These are phyloP conservation scores for Groenewaldozyma salmanticensis DNA, from an alignment of 805 yeast genomes.

Conservation along the genomic window DNA sequence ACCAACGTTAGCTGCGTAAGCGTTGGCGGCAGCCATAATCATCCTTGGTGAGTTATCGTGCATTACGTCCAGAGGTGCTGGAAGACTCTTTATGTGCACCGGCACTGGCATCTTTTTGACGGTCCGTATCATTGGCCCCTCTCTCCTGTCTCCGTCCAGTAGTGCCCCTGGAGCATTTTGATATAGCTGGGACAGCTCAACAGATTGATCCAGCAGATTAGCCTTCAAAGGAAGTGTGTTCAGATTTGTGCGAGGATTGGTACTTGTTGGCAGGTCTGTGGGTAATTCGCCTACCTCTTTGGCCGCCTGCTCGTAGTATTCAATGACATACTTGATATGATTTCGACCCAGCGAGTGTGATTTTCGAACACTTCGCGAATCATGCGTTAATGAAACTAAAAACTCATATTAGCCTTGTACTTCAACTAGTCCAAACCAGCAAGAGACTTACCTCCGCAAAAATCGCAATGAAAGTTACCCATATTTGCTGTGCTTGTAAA, in stretches of 20 bases:
- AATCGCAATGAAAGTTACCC: conserved; percentile 46
- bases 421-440: too few species aligned
- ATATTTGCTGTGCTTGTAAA: neutral
- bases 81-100: too few species aligned
- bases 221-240: neutral
- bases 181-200: neutral
- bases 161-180: neutral
- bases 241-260: neutral
- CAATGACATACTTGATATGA: conserved; percentile 62
- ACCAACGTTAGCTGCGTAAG: too few species aligned
- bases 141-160: neutral
- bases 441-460: conserved; percentile 47
- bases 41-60: too few species aligned
- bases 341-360: conserved; percentile 71
- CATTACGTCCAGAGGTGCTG: too few species aligned
- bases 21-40: too few species aligned
- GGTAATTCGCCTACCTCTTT: neutral
- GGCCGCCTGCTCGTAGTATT: conserved; percentile 49
- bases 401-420: conserved; percentile 1
- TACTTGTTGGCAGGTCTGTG: neutral
- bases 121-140: neutral
- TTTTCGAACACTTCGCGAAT: conserved; percentile 75
- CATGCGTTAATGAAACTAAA: conserved; percentile 67
- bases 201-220: neutral
- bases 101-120: too few species aligned